phyloP scores from a whole-genome alignment of 805 yeast species.

The Ogataea methylovora region DNA sequence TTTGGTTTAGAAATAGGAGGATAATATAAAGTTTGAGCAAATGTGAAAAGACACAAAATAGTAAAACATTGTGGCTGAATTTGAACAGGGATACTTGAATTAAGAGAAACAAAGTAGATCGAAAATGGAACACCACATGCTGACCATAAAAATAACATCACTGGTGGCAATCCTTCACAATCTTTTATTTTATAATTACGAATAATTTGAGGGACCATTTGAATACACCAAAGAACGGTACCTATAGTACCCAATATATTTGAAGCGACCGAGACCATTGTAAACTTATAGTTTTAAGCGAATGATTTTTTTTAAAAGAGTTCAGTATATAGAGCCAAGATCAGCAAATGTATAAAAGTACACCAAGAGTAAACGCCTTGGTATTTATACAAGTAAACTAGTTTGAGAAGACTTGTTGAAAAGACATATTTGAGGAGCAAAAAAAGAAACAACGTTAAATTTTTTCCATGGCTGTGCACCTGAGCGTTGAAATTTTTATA shows the following conservation, averaged over 20 bases:
- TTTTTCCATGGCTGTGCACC: too few relatives aligned
- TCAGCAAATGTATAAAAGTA: too few relatives aligned
- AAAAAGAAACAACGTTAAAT: too few relatives aligned
- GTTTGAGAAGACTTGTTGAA: too few relatives aligned
- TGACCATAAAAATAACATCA: constrained; percentile 84
- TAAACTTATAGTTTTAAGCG: too few relatives aligned
- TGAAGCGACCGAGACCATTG: constrained; percentile 39
- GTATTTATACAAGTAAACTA: too few relatives aligned
- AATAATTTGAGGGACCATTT: constrained; percentile 67
- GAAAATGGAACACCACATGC: constrained; percentile 48
- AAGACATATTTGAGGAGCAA: too few relatives aligned
- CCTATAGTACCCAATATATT: constrained; percentile 83
- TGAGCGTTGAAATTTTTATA: too few relatives aligned
- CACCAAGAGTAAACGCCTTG: too few relatives aligned
- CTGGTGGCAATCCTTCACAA: constrained; percentile 82
- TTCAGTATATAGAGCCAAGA: too few relatives aligned
- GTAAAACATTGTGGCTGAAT: constrained; percentile 51
- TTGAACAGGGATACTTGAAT: constrained; percentile 42
- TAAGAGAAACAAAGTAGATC: constrained; percentile 40
- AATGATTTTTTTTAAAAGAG: too few relatives aligned
- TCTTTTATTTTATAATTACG: constrained; percentile 69
- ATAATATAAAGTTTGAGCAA: constrained; percentile 43
- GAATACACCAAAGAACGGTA: constrained; percentile 89
- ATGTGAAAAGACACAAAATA: constrained; percentile 38
- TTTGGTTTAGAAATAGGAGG: constrained; percentile 36